Base-by-base conservation (phyloP, 306 rosid species). In the Rosa multiflora region DNA sequence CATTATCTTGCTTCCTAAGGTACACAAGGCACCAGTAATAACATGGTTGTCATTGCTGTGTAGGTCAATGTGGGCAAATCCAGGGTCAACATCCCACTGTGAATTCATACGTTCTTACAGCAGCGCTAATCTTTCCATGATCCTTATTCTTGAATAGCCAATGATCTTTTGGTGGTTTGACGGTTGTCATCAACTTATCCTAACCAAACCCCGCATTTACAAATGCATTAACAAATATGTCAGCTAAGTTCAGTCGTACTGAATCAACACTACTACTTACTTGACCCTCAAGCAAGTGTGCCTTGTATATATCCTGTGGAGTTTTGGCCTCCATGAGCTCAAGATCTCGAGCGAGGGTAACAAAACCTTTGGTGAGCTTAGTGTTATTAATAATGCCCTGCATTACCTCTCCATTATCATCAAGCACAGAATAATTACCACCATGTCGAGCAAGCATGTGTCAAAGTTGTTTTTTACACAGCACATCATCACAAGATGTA, bases 151-250 rank as follows among this genome's bases (percentile, higher is more conserved):
- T 95, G 81, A 92, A 91, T 82, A 92, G 89, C 98, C 99, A 95
- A 81, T 89, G 93, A 76, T 93, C 97, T 71, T 92, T 95, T 26
- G 92, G 82, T 76, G 91, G 72, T 21, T 58, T 4, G 75, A 87
- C 88, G 35, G 21, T 52, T n/a, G 94, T 92, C 99, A 95, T 92
- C 78, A 95, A 76, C 88, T 95, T 91, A 88, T 95, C 99, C 98
- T 90, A 94, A 86, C 98, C 98, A 84, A 95, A 95, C 35, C 99
- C 99, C 77, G 99, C 99, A 90, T 95, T 95, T 78, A 95, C 98
- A 87, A 93, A 95, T 32, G 99, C 98, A 74, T 95, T 93, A 29
- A 95, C 98, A 80, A 95, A 95, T 69, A 98, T 95, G 75, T 97
- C 96, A 59, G 99, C 97, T 74, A 95, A 94, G 86, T 93, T 95